A percentile compares a stretch with the other conserved stretches of the same genome.
phyloP scores from a whole-genome alignment of 495 filamentous ascomycete genomes.

The Annulohypoxylon moriforme region DNA sequence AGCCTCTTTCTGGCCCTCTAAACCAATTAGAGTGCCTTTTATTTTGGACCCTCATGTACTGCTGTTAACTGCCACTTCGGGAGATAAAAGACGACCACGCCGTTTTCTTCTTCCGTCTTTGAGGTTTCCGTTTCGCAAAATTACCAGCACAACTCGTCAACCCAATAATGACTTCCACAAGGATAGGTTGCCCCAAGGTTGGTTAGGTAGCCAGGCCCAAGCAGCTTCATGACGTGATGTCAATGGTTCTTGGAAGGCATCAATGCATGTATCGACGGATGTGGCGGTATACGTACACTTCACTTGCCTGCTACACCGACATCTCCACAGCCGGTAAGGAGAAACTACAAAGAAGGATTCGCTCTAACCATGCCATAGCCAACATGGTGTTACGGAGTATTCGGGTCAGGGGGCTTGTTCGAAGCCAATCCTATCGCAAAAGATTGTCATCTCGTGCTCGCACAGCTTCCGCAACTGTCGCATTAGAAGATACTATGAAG shows the following conservation, averaged over 20 bases:
- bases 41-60: neutral
- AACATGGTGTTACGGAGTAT: constrained; percentile 3
- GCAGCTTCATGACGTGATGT: constrained; percentile 12
- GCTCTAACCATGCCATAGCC: neutral
- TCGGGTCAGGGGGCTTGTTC: neutral
- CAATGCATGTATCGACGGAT: constrained; percentile 3
- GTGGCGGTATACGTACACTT: constrained; percentile 3
- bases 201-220: neutral
- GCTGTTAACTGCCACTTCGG: neutral
- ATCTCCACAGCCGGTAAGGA: neutral
- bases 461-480: neutral
- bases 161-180: constrained; percentile 6
- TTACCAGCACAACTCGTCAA: constrained; percentile 1
- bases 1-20: too few species aligned
- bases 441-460: constrained; percentile 22
- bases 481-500: neutral
- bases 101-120: too few species aligned
- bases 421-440: constrained; percentile 4
- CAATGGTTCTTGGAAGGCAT: constrained; percentile 4
- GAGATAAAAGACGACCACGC: too few species aligned
- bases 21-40: neutral
- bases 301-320: constrained; percentile 14
- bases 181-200: neutral
- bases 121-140: neutral
- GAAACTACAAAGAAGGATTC: neutral